Conservation (phyloP, 768 basidiomycete genomes). For the Boletus rufocinnamomeus region DNA sequence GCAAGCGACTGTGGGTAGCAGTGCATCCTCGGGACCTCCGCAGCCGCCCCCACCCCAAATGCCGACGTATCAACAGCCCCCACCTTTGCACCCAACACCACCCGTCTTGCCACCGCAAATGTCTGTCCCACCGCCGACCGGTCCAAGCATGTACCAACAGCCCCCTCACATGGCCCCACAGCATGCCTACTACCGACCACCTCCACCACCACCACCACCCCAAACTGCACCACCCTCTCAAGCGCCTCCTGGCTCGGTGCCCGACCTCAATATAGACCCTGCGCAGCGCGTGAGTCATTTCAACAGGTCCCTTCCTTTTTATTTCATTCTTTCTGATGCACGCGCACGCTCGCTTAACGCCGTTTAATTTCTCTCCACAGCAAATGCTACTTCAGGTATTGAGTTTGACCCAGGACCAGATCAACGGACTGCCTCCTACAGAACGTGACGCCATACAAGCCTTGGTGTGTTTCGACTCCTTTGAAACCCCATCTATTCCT, state of each 20-base stretch:
- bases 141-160: conserved; percentile 33
- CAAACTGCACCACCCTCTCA: conserved; percentile 33
- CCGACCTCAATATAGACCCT: conserved; percentile 45
- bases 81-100: conserved; percentile 35
- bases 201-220: conserved; percentile 24
- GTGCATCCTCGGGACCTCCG: conserved; percentile 31
- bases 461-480: conserved; percentile 51
- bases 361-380: conserved; percentile 36
- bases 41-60: conserved; percentile 36
- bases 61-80: conserved; percentile 32
- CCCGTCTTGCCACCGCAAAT: conserved; percentile 37
- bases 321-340: not conserved
- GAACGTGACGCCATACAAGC: conserved; percentile 81
- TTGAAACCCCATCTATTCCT: not conserved
- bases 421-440: conserved; percentile 73
- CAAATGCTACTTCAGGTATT: conserved; percentile 88
- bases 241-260: conserved; percentile 35
- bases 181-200: conserved; percentile 35
- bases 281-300: conserved; percentile 46
- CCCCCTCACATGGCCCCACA: conserved; percentile 36
- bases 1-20: conserved; percentile 40
- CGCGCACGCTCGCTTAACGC: not conserved
- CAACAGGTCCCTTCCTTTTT: not conserved
- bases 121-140: conserved; percentile 32
- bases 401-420: conserved; percentile 77